Percentiles rank a stretch among this genome's conserved stretches.
phyloP scores from a whole-genome alignment of 805 yeast genomes.

The Yamadazyma paraphyllophila region DNA sequence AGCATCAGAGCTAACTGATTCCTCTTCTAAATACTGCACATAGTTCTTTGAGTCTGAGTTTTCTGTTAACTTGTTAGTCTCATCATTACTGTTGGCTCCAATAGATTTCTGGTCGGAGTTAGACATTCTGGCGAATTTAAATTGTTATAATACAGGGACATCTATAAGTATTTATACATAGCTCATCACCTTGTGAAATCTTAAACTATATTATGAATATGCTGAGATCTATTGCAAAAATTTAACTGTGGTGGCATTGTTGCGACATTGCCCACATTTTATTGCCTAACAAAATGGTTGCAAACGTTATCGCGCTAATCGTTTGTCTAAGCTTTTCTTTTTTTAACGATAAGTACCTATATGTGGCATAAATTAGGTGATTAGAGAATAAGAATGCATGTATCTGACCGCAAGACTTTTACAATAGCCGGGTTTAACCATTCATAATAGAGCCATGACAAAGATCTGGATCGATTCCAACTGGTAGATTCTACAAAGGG shows the following conservation, averaged over 20 bases:
- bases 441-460: too few relatives aligned
- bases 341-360: too few relatives aligned
- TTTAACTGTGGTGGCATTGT: neutral
- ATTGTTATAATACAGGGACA: neutral
- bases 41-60: neutral
- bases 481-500: too few relatives aligned
- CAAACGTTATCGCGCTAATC: neutral
- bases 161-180: neutral
- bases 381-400: neutral
- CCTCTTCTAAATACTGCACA: neutral
- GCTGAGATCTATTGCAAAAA: neutral
- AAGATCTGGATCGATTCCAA: too few relatives aligned
- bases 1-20: conserved; percentile 3
- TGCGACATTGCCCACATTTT: neutral
- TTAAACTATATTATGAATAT: neutral
- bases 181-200: neutral
- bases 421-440: neutral
- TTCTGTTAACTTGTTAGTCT: neutral
- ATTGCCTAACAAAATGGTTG: neutral
- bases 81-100: neutral
- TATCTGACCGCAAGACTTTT: neutral
- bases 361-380: neutral
- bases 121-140: neutral
- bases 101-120: neutral
- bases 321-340: neutral